Evolutionary conservation across 1,284 basidiomycete species (phyloP), one percentile per base, ranked within the genome.

Genomic region (Psilocybe mexicana): DNA sequence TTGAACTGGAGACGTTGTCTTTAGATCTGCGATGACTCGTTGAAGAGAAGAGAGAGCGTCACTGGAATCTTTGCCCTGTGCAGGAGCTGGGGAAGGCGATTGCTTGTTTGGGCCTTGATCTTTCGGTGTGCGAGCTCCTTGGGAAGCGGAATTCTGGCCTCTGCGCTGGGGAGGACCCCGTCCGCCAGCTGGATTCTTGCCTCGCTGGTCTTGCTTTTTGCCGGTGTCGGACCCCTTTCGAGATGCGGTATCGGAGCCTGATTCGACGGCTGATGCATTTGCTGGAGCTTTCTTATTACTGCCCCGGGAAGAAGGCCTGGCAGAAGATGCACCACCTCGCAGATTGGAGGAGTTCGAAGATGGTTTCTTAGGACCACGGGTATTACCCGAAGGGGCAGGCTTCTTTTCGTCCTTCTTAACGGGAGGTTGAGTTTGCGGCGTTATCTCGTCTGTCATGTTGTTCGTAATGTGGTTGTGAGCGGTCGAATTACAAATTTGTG

Each of bases 391-490:
- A 61, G 70, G 59, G 60, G 77, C 60, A 57, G 79, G 73, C 75
- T 84, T 88, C 80, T 83, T 89, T 72, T 88, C 86, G 67, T 89
- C 86, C 74, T 80, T 85, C 81, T 80, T 87, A 61, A 74, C 71
- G 66, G 78, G 80, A 67, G 77, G 76, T 70, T 80, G 83, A 64
- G 77, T 72, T 72, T 81, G 81, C 69, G 80, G 77, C 72, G 79
- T 79, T 68, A 79, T 76, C 80, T 92, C 86, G 81, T 92, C 89
- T 72, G 87, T 88, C 89, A 92, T 92, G 76, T 86, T 84, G 85
- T 84, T 89, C 87, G 85, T 91, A 80, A 85, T 72, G 80, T 75
- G 77, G 72, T 73, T 76, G 69, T 72, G 74, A 70, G 72, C 73
- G 73, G 71, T 69, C 68, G 66, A 61, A 73, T 74, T 76, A 71